Base-by-base conservation (phyloP, 805 yeast species). In the Yarrowia sp. region DNA sequence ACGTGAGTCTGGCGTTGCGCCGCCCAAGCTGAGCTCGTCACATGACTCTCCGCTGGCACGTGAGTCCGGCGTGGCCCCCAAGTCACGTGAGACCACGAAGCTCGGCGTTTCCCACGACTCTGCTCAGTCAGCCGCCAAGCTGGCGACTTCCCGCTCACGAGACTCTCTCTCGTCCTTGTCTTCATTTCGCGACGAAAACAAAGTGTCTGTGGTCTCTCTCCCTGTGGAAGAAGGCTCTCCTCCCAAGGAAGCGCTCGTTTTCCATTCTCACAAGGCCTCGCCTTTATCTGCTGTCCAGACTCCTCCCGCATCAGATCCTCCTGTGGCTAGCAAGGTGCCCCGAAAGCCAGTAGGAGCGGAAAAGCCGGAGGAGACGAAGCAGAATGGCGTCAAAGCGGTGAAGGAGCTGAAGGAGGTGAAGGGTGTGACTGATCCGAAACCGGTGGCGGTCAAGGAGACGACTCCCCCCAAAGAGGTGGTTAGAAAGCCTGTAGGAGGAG, bases 281-380 rank as follows among this genome's bases (percentile, higher is more conserved):
- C 66, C 66, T 46, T 12, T 61, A 36, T 46, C 46, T 33, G 55
- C 66, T n/a, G 66, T 61, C 13, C 66, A 61, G 15, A 61, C 66
- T 46, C 66, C 66, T n/a, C 53, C 53, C 55, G 20, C 66, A 46
- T 47, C 66, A 47, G 55, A 61, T 61, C 9, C 66, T 61, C 44
- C 55, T 19, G 13, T 36, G 55, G 44, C n/a, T 46, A 20, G 65
- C 19, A 9, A 17, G 46, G 66, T 61, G 43, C 55, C 66, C 43
- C 55, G 66, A 7, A 61, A 61, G 46, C 66, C 66, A 10, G 66
- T 61, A 24, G 55, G 46, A 2, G 52, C 20, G 4, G 58, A 36
- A 7, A 36, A 36, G 14, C 34, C 10, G 14, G 20, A 36, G 12
- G 58, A 19, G 20, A 12, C 14, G 14, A n/a, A 33, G 38, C 13